Evolutionary conservation across 768 basidiomycete genomes (phyloP).

Genomic region (Tricholoma flavovirens): DNA sequence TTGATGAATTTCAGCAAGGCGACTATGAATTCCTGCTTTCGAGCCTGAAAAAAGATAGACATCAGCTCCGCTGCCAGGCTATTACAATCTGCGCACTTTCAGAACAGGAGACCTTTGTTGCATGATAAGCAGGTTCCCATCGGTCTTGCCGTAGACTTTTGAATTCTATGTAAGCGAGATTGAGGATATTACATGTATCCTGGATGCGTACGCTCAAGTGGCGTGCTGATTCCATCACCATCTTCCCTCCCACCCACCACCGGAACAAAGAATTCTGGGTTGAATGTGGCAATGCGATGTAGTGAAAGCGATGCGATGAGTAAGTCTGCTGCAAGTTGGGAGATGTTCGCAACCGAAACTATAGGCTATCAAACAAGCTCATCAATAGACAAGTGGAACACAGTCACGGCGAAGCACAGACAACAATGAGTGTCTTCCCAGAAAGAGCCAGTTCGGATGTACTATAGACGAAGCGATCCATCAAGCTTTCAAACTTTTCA

Average conservation of each 20-base stretch:
- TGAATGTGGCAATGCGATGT: constrained; percentile 54
- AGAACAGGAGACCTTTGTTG: constrained; percentile 79
- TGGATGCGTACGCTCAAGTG: constrained; percentile 63
- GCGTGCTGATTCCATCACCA: constrained; percentile 60
- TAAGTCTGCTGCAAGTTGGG: constrained; percentile 74
- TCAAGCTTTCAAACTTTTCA: neutral
- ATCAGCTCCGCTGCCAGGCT: neutral
- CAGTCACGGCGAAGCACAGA: constrained; percentile 24
- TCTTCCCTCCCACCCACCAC: constrained; percentile 71
- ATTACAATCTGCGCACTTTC: constrained; percentile 41
- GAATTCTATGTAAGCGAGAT: constrained; percentile 7
- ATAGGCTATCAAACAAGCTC: constrained; percentile 42
- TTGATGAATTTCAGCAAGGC: constrained; percentile 53
- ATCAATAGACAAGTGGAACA: constrained; percentile 4
- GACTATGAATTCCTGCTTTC: constrained; percentile 62
- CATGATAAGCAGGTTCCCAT: constrained; percentile 48
- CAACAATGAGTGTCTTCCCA: constrained; percentile 41
- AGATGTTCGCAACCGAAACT: constrained; percentile 76
- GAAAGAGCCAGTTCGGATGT: constrained; percentile 17
- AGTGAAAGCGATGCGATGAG: constrained; percentile 64
- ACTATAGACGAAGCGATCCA: constrained; percentile 27
- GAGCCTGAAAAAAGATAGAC: constrained; percentile 35
- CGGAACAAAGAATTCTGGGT: constrained; percentile 59
- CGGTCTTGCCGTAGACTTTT: constrained; percentile 59
- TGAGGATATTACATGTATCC: neutral